A percentile compares a stretch with the other conserved stretches of the same genome.
Evolutionary conservation across 768 basidiomycete genomes (phyloP).

Genomic region (Trametes meyenii): DNA sequence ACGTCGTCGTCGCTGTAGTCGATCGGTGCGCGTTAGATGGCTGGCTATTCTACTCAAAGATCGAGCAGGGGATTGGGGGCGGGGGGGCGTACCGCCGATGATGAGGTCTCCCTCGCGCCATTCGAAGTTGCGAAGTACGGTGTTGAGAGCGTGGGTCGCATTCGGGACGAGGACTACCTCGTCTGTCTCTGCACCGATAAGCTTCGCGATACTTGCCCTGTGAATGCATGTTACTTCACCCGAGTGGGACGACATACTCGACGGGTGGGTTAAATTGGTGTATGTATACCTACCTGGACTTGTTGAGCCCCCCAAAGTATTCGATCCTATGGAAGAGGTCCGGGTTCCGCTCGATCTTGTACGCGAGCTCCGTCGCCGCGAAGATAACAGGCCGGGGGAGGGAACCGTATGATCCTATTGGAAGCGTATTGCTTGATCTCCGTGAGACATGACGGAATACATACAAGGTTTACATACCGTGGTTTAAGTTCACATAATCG

Average conservation of each 20-base stretch:
- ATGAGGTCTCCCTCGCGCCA: constrained; percentile 73
- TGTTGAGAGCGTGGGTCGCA: constrained; percentile 67
- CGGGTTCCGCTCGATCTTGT: constrained; percentile 24
- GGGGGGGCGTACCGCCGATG: constrained; percentile 36
- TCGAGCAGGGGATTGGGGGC: neutral
- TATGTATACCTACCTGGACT: constrained; percentile 10
- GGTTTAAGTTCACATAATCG: constrained; percentile 65
- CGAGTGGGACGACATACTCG: neutral
- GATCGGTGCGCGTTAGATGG: neutral
- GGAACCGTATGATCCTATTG: constrained; percentile 28
- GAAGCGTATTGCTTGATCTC: neutral
- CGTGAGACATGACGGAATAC: too few species aligned
- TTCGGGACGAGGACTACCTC: constrained; percentile 66
- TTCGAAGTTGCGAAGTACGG: constrained; percentile 64
- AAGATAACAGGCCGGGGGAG: constrained; percentile 25
- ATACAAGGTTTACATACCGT: constrained; percentile 43
- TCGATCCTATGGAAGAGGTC: constrained; percentile 25
- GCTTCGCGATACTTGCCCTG: constrained; percentile 49
- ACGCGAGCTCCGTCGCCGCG: constrained; percentile 2
- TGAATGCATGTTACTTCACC: constrained; percentile 28
- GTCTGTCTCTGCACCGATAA: constrained; percentile 54
- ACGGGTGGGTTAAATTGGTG: neutral
- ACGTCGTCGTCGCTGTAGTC: constrained; percentile 43
- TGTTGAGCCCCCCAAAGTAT: constrained; percentile 11
- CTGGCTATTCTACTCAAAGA: too few species aligned